Conservation (phyloP, 768 basidiomycete species). For the Fistulinella prunicolor region DNA sequence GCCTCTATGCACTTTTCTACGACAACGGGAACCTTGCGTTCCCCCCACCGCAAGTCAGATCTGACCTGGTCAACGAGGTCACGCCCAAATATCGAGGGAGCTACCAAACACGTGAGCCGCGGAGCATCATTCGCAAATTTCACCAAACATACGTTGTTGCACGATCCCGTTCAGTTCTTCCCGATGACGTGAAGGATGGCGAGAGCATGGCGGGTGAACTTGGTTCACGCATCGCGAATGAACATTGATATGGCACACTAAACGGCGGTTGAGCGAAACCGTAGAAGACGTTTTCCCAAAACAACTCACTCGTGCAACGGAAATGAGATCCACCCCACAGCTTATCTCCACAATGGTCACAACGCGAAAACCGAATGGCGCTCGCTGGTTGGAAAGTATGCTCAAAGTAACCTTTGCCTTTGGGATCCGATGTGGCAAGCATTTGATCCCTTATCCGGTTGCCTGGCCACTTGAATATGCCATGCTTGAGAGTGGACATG, state of each 20-base stretch:
- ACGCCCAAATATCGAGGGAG: constrained; percentile 90
- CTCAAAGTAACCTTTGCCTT: constrained; percentile 46
- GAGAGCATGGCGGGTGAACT: constrained; percentile 64
- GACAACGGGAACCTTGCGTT: constrained; percentile 74
- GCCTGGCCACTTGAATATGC: constrained; percentile 73
- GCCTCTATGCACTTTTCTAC: constrained; percentile 96
- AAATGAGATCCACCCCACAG: constrained; percentile 98
- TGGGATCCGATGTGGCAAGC: constrained; percentile 34
- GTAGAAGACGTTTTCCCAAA: background rate
- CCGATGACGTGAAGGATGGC: constrained; percentile 37
- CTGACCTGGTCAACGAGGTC: constrained; percentile 82
- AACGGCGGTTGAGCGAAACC: constrained; percentile 2
- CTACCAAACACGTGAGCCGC: constrained; percentile 37
- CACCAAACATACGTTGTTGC: constrained; percentile 15
- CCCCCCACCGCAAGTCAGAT: constrained; percentile 56
- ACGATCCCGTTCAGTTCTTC: constrained; percentile 31
- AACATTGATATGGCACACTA: constrained; percentile 82
- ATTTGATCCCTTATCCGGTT: constrained; percentile 49
- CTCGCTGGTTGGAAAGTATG: constrained; percentile 91
- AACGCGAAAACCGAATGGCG: constrained; percentile 83
- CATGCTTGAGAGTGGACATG: constrained; percentile 50
- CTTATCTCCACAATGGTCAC: constrained; percentile 96
- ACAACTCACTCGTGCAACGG: constrained; percentile 75
- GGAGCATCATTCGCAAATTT: constrained; percentile 11
- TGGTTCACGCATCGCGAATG: constrained; percentile 83